A percentile compares a stretch with the other conserved stretches of the same genome.
Evolutionary conservation across 345 rosid genomes (phyloP).

Genomic region (Salix purpurea): DNA sequence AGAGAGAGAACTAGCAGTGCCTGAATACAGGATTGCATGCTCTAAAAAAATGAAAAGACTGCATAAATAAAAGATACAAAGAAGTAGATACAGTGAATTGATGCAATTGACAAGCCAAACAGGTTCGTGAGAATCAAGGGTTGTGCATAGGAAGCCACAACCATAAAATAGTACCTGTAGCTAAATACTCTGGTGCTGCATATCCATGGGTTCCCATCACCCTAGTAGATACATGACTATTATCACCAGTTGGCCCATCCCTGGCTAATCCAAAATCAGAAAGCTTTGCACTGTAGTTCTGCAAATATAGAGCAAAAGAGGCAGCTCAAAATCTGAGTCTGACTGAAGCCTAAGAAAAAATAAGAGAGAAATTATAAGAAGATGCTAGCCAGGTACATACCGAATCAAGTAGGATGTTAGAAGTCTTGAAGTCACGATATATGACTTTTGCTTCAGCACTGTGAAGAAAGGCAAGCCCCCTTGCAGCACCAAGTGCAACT

Average conservation of each 20-base stretch:
- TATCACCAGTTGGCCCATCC: slow-evolving; percentile 86
- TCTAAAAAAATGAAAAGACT: no score
- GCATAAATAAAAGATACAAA: no score
- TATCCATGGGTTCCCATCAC: slow-evolving; percentile 93
- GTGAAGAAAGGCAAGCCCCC: slow-evolving; percentile 97
- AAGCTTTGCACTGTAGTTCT: slow-evolving; percentile 84
- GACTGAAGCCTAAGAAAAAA: background rate
- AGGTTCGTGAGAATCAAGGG: background rate
- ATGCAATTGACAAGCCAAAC: background rate
- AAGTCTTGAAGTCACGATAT: slow-evolving; percentile 93
- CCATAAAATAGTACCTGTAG: slow-evolving; percentile 46
- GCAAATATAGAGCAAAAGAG: slow-evolving; percentile 12
- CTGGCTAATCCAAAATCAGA: slow-evolving; percentile 96
- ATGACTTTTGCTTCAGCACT: slow-evolving; percentile 75
- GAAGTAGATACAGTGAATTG: background rate
- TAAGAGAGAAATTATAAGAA: background rate
- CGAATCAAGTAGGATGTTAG: slow-evolving; percentile 85
- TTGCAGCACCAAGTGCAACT: slow-evolving; percentile 23
- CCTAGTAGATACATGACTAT: slow-evolving; percentile 91
- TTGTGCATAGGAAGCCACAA: background rate
- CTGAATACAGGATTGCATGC: background rate
- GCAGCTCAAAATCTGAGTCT: background rate
- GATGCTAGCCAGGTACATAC: slow-evolving; percentile 31
- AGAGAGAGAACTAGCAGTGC: background rate
- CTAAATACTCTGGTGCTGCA: slow-evolving; percentile 94